These are phyloP conservation scores for Zygoascus hellenicus DNA, from an alignment of 1,139 yeast species.

Conservation along the genomic window DNA sequence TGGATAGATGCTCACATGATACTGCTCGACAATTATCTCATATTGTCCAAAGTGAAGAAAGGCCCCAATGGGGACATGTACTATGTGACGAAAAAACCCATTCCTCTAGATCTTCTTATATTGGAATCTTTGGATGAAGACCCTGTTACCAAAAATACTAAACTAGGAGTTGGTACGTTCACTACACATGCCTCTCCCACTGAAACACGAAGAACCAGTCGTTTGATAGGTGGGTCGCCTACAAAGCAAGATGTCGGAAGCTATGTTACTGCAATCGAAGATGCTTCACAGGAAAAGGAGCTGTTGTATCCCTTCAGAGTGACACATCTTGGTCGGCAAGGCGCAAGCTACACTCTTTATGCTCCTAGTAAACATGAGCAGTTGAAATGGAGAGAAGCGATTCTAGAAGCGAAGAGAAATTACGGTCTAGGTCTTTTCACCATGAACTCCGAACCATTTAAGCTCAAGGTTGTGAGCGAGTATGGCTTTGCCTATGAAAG, in stretches of 20 bases:
- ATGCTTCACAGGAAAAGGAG: constrained; percentile 24
- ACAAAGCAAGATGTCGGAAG: constrained; percentile 11
- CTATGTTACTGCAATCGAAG: constrained; percentile 21
- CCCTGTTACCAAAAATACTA: constrained; percentile 30
- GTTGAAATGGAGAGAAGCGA: constrained; percentile 52
- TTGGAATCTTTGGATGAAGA: constrained; percentile 34
- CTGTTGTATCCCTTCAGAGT: constrained; percentile 43
- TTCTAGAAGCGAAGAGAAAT: constrained; percentile 51
- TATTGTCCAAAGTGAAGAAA: constrained; percentile 53
- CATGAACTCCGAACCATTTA: constrained; percentile 49
- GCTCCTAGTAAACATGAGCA: constrained; percentile 52
- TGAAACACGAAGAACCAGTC: constrained; percentile 9
- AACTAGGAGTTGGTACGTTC: constrained; percentile 29
- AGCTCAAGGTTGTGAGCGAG: constrained; percentile 49
- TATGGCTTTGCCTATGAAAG: constrained; percentile 62
- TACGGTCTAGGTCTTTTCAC: constrained; percentile 42
- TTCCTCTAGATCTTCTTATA: constrained; percentile 37
- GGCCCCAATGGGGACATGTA: constrained; percentile 31
- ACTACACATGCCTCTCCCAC: constrained; percentile 19
- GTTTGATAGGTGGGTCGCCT: constrained; percentile 14
- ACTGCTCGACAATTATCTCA: constrained; percentile 63
- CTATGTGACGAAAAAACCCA: constrained; percentile 30
- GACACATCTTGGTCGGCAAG: constrained; percentile 45
- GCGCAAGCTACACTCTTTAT: constrained; percentile 52
- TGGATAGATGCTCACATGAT: constrained; percentile 47